Conservation (phyloP, 441 rosid species). For the Croton laevigatus region DNA sequence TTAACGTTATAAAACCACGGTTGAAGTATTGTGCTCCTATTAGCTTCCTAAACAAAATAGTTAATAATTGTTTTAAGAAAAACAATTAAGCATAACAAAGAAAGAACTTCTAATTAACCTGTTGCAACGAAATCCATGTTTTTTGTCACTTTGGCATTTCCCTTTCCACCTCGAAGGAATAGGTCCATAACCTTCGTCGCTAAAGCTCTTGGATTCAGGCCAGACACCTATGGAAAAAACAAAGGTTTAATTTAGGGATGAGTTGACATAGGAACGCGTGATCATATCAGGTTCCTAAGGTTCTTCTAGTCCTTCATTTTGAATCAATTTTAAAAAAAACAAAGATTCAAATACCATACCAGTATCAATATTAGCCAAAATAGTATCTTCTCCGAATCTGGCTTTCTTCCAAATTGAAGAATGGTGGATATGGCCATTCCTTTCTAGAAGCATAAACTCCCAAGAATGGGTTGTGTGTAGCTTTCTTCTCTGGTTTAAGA, state of each 20-base stretch:
- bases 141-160: conserved; percentile 37
- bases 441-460: conserved; percentile 53
- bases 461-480: conserved; percentile 65
- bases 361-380: conserved; percentile 61
- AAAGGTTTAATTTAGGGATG: too few species aligned
- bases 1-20: conserved; percentile 39
- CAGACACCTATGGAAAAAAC: conserved; percentile 58
- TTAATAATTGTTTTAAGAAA: too few species aligned
- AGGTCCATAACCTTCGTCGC: conserved; percentile 52
- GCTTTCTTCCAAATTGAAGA: conserved; percentile 46
- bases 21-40: conserved; percentile 63
- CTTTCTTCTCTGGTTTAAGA: conserved; percentile 35
- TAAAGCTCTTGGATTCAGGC: conserved; percentile 75
- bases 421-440: conserved; percentile 23
- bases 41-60: conserved; percentile 48
- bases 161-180: conserved; percentile 74
- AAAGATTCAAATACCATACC: conserved; percentile 28
- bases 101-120: too few species aligned
- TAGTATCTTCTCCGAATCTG: conserved; percentile 51
- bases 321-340: too few species aligned
- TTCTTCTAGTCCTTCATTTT: neutral
- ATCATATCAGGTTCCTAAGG: too few species aligned
- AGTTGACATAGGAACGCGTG: too few species aligned
- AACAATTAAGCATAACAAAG: too few species aligned
- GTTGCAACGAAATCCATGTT: conserved; percentile 50